These are phyloP conservation scores for Pythium pyrilobum DNA, from an alignment of 352 stramenopile species.

Conservation along the genomic window DNA sequence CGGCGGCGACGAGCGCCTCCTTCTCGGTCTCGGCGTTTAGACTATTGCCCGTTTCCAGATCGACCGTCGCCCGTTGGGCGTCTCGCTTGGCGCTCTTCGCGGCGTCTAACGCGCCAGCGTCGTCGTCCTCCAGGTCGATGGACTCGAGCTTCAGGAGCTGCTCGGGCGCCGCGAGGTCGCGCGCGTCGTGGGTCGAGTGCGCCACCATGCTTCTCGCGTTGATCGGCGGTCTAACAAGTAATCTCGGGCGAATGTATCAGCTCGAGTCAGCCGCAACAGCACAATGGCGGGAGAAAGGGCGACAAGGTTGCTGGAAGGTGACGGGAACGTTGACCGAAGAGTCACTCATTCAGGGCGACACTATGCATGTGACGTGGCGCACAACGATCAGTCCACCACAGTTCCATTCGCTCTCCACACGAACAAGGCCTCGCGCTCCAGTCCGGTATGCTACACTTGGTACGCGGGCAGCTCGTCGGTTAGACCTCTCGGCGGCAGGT, in stretches of 20 bases:
- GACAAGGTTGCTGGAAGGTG: background rate
- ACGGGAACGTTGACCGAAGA: background rate
- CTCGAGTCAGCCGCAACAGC: background rate
- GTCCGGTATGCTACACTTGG: background rate
- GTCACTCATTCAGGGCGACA: background rate
- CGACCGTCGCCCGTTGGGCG: background rate
- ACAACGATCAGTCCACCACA: no score
- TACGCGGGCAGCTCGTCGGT: background rate
- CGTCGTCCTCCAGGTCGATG: background rate
- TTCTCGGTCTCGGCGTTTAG: background rate
- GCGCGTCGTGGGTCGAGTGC: background rate
- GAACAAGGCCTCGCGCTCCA: no score
- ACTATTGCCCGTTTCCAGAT: constrained; percentile 6
- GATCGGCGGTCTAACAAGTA: background rate
- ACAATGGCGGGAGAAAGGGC: background rate
- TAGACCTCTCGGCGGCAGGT: background rate
- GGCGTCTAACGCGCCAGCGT: background rate
- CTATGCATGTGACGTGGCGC: no score
- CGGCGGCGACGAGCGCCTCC: constrained; percentile 1
- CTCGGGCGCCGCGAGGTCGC: background rate
- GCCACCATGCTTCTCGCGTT: constrained; percentile 1
- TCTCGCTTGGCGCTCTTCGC: background rate
- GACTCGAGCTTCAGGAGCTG: background rate
- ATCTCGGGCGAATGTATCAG: background rate
- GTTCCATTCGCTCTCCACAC: no score